These are phyloP conservation scores for Plenodomus lindquistii DNA, from an alignment of 2,329 filamentous ascomycete species.

Conservation along the genomic window DNA sequence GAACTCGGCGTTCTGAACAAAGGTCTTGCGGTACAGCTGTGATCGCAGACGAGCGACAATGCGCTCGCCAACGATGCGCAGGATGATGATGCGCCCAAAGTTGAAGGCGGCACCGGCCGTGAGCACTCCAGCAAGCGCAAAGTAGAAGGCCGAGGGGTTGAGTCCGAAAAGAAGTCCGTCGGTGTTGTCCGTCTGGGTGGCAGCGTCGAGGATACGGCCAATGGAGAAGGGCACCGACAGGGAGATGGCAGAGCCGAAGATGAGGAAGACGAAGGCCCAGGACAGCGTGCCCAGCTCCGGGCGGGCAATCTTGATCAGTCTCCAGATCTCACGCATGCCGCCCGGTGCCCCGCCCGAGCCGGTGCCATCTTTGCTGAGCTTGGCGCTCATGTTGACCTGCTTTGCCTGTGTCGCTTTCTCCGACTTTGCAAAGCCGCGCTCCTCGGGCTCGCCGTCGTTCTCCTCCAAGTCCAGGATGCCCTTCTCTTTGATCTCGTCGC, in stretches of 20 bases:
- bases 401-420: conserved; percentile 86
- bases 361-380: conserved; percentile 78
- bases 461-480: conserved; percentile 42
- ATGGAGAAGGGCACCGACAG: conserved; percentile 98
- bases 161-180: conserved; percentile 78
- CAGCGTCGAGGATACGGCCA: conserved; percentile 90
- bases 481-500: conserved; percentile 45
- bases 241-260: conserved; percentile 88
- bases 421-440: conserved; percentile 69
- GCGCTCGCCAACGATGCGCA: conserved; percentile 91
- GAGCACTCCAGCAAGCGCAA: conserved; percentile 72
- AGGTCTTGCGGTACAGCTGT: conserved; percentile 87
- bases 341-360: conserved; percentile 53
- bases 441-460: conserved; percentile 55
- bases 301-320: conserved; percentile 83
- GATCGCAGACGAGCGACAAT: conserved; percentile 90
- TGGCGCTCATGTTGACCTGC: conserved; percentile 86
- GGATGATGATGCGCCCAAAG: conserved; percentile 89
- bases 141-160: conserved; percentile 84
- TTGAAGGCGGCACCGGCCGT: conserved; percentile 86
- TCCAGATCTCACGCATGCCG: conserved; percentile 74
- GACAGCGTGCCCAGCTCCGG: conserved; percentile 80
- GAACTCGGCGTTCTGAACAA: conserved; percentile 97
- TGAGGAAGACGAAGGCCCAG: conserved; percentile 80
- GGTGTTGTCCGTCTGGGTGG: conserved; percentile 70